phyloP scores from a whole-genome alignment of 2,329 filamentous ascomycete species.

The Aspergillus viridinutans region DNA sequence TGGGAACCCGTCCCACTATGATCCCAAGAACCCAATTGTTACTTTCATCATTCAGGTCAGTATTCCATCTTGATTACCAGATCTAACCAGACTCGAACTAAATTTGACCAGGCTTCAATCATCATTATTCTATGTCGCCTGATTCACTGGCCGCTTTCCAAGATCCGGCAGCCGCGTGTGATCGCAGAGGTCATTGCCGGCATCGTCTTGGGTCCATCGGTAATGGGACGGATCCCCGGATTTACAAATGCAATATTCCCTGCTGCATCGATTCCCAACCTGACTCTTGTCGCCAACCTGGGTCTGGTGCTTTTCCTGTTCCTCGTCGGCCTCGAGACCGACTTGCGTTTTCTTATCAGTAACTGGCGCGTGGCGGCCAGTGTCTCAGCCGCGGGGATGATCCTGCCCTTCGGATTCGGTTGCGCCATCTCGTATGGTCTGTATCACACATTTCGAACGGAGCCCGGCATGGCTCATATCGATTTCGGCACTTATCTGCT shows the following conservation, averaged over 20 bases:
- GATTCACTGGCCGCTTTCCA: conserved; percentile 71
- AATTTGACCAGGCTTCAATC: conserved; percentile 56
- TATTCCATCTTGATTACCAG: neutral
- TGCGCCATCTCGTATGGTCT: conserved; percentile 76
- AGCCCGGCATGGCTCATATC: conserved; percentile 54
- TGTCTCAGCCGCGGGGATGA: conserved; percentile 76
- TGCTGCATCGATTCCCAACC: conserved; percentile 64
- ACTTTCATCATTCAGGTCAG: conserved; percentile 71
- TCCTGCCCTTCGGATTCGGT: conserved; percentile 76
- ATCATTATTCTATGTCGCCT: conserved; percentile 72
- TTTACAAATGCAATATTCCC: conserved; percentile 78
- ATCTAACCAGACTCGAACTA: too few species aligned
- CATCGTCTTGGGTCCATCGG: conserved; percentile 78
- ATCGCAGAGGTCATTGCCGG: conserved; percentile 84
- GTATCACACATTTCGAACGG: conserved; percentile 66
- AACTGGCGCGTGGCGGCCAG: conserved; percentile 78
- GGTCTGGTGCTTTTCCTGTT: conserved; percentile 83
- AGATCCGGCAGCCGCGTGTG: conserved; percentile 73
- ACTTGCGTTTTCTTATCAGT: conserved; percentile 68
- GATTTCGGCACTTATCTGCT: conserved; percentile 61
- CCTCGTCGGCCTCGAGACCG: conserved; percentile 81
- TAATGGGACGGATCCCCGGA: conserved; percentile 79
- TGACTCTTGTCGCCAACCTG: conserved; percentile 75
- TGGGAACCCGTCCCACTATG: conserved; percentile 63
- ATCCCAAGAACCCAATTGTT: conserved; percentile 66